Base-by-base conservation (phyloP, 2,329 filamentous ascomycete species). In the Fusarium dlaminii region DNA sequence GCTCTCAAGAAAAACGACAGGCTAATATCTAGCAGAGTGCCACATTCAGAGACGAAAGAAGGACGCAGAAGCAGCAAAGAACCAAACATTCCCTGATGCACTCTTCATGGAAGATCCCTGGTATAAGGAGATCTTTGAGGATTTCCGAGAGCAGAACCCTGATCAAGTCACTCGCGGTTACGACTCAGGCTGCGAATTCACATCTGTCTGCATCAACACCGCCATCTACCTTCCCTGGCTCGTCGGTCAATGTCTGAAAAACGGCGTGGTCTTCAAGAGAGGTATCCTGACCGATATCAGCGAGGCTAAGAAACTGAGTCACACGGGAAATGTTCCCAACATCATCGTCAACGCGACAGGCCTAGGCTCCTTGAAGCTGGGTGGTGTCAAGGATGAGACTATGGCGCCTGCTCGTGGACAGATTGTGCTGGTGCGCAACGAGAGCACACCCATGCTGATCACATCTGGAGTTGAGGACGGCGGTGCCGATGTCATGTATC, bases 181-280 rank as follows among this genome's bases (percentile, higher is more conserved):
- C 60, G 91, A 94, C 68, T 92, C 92, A 17, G 95, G 91, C 30
- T 93, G 90, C 57, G 86, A 88, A 63, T 98, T 96, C 82, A 94
- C 90, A 13, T 96, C 93, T 2, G 91, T 98, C 45, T 98, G 95
- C 83, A 96, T 98, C 81, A 98, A 98, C 84, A 94, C 94, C 0
- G 90, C 93, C 46, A 84, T 98, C 66, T 98, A 98, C 83, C 90
- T 98, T 5, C 90, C 94, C 8, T 98, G 93, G 90, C 90, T 98
- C 0, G 86, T 93, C 0, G 93, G 93, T 1, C 92, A 96, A 83
- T 97, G 94, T 81, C 87, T 93, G 34, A 90, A 90, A 76, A 89
- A 90, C 64, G 93, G 94, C 34, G 92, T 93, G 12, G 85, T 90
- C 2, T 85, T 96, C 78, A 88, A 89, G 77, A 89, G 94, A 27